These are phyloP conservation scores for Acacia melanoxylon DNA, from an alignment of 306 rosid species.

Conservation along the genomic window DNA sequence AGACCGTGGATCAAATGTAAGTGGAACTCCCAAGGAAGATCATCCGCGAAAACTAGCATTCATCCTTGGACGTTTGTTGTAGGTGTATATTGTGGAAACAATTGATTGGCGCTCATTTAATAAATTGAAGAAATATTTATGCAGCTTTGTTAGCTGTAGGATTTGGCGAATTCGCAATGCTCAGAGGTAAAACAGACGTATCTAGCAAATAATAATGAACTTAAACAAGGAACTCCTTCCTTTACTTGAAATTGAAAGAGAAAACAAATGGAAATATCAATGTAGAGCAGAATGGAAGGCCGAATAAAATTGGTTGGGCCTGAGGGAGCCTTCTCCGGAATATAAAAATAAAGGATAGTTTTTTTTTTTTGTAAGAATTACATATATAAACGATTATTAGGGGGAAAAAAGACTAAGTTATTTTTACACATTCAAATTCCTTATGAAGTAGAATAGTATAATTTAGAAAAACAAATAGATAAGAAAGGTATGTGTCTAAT, in stretches of 20 bases:
- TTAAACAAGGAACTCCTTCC: neutral
- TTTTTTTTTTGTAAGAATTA: no score
- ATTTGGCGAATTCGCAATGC: neutral
- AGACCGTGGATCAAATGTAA: neutral
- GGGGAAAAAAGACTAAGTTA: no score
- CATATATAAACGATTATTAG: no score
- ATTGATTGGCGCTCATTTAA: conserved; percentile 10
- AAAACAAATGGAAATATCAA: neutral
- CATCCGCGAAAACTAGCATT: neutral
- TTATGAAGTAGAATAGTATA: no score
- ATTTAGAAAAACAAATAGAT: no score
- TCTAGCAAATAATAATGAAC: neutral
- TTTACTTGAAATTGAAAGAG: neutral
- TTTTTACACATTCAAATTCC: no score
- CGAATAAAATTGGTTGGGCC: no score
- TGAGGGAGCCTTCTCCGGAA: no score
- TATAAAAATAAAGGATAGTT: no score
- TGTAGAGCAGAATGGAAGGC: no score
- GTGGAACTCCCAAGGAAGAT: neutral
- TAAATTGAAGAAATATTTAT: conserved; percentile 10
- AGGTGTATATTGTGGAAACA: neutral
- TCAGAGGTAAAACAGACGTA: neutral
- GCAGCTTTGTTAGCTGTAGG: neutral
- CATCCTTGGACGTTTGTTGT: neutral
- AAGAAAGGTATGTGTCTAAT: no score